phyloP scores from a whole-genome alignment of 2,329 filamentous ascomycete species.

The Daldinia eschscholtzii region DNA sequence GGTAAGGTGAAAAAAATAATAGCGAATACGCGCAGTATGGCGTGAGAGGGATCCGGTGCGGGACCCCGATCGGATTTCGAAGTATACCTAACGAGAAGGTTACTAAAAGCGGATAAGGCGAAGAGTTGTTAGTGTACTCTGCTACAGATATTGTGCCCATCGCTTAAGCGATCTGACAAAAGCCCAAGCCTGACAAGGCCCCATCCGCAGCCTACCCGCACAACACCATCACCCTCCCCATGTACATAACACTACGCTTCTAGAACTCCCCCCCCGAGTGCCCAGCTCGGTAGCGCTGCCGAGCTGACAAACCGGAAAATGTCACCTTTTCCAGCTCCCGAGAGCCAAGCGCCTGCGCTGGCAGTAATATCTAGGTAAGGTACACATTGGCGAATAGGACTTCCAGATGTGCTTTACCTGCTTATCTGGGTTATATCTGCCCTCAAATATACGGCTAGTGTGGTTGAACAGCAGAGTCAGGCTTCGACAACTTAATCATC shows the following conservation, averaged over 20 bases:
- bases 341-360: slow-evolving; percentile 10
- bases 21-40: slow-evolving; percentile 36
- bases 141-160: background rate
- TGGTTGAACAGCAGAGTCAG: background rate
- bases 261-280: slow-evolving; percentile 25
- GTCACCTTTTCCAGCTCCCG: slow-evolving; percentile 4
- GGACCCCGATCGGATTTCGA: slow-evolving; percentile 17
- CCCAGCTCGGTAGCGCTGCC: slow-evolving; percentile 36
- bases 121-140: background rate
- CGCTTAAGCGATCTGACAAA: slow-evolving; percentile 14
- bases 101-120: slow-evolving; percentile 42
- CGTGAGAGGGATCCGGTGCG: slow-evolving; percentile 22
- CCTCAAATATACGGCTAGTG: background rate
- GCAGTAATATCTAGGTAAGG: background rate
- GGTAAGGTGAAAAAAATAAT: background rate
- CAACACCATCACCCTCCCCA: background rate
- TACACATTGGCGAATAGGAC: slow-evolving; percentile 4
- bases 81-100: slow-evolving; percentile 40
- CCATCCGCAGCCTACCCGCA: too few species aligned
- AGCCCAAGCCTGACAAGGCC: background rate
- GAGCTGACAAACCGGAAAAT: slow-evolving; percentile 28
- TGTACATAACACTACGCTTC: slow-evolving; percentile 10
- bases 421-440: slow-evolving; percentile 18
- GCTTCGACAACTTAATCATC: slow-evolving; percentile 5
- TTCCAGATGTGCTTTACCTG: slow-evolving; percentile 23